Percentiles rank a stretch among this genome's conserved stretches.
phyloP scores from a whole-genome alignment of 2,329 filamentous ascomycete genomes.

The Trichoderma sp. region DNA sequence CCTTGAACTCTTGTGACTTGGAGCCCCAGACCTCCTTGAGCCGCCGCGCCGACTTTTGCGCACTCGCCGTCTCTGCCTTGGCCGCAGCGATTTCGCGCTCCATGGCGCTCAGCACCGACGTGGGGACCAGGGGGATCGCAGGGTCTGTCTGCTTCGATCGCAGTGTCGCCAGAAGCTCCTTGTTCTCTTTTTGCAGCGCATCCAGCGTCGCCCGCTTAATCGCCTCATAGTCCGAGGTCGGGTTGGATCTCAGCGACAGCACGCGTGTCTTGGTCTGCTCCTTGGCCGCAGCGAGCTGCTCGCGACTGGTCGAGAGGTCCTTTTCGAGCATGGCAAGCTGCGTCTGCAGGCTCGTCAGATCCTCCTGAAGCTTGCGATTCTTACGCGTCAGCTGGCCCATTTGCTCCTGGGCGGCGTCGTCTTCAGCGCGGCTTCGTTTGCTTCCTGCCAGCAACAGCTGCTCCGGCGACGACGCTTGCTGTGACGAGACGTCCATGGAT shows the following conservation, averaged over 20 bases:
- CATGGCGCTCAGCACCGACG: conserved; percentile 70
- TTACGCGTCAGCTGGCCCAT: conserved; percentile 83
- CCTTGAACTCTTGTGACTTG: conserved; percentile 92
- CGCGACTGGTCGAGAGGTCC: conserved; percentile 68
- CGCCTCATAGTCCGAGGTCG: conserved; percentile 79
- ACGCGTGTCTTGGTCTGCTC: conserved; percentile 74
- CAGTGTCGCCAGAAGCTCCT: conserved; percentile 74
- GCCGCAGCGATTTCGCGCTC: conserved; percentile 73
- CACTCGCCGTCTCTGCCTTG: conserved; percentile 64
- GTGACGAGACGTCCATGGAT: conserved; percentile 50
- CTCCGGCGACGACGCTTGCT: not conserved
- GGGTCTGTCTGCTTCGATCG: conserved; percentile 41
- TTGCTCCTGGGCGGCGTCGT: conserved; percentile 64
- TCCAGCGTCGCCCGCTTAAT: conserved; percentile 78
- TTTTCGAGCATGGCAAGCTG: conserved; percentile 68
- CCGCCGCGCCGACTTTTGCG: conserved; percentile 78
- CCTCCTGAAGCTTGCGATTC: conserved; percentile 79
- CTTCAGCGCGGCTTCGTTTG: conserved; percentile 64
- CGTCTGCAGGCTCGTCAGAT: conserved; percentile 67
- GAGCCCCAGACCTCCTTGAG: conserved; percentile 90
- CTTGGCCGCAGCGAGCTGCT: conserved; percentile 66
- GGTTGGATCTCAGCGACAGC: conserved; percentile 85
- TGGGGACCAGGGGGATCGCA: conserved; percentile 66
- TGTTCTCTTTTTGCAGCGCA: conserved; percentile 78
- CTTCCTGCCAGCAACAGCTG: conserved; percentile 39